Base-by-base conservation (phyloP, 768 basidiomycete genomes). In the Mrakia blollopis region DNA sequence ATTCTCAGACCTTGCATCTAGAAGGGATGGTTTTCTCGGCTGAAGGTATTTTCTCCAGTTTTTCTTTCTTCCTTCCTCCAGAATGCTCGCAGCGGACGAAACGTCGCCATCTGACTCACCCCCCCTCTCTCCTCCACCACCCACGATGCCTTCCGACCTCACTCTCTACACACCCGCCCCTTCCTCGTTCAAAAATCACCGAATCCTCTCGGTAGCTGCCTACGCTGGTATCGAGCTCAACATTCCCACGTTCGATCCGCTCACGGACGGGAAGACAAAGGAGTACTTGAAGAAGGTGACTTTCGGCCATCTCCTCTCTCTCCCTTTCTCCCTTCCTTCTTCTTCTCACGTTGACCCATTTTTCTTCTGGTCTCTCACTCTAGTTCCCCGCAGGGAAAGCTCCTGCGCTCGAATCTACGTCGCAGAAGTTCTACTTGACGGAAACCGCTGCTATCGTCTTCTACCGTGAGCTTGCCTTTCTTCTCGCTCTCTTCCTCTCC, bases 381-480 rank as follows among this genome's bases (percentile, higher is more conserved):
- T 16, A 18, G 30, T 60, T 92, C 84, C 89, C 91, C 67, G 87
- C 87, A 76, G 91, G 91, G 74, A 93, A 93, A 86, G 88, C 96
- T 80, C 96, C 96, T 37, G 90, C 91, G 50, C 87, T 91, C 74
- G 92, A 94, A 83, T 47, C 54, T 8, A 86, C 87, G 62, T 84
- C 86, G 16, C 14, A 44, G 83, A 93, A 93, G 73, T 88, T 93
- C 87, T 87, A 86, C 81, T 85, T 97, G 76, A 88, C 89, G 80
- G 96, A 96, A 86, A 86, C 88, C 73, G 82, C 85, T 73, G 89
- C 93, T 67, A 93, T 98, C 84, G 91, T 93, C 69, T 90, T 89
- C 76, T 94, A 96, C 85, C 81, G 96, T 98, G 85, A 89, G 94
- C 39, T 41, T 41, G 39, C 39, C 39, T 41, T 41, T 11, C 39